Evolutionary conservation across 2,329 filamentous ascomycete genomes (phyloP), one percentile per base, ranked within the genome.

Genomic region (Aschersonia sp.): DNA sequence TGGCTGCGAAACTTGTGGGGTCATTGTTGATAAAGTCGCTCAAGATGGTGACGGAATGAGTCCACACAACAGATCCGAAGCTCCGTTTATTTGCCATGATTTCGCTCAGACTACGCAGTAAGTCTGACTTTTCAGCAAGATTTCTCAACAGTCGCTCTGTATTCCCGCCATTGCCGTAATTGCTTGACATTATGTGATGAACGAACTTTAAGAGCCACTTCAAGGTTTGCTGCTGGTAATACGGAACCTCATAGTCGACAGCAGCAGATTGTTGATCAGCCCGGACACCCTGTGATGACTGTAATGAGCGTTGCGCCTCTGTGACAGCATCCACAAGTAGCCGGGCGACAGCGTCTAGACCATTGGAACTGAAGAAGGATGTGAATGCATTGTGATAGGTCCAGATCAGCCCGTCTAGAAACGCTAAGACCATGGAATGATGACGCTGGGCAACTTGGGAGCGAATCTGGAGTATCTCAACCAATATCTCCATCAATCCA

Each of bases 21-120:
- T 98, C 92, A 60, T 97, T 96, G 66, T 99, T 94, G 57, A 99
- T 94, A 64, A 98, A 98, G 56, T 87, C 90, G 59, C 87, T 92
- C 46, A 98, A 71, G 49, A 96, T 90, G 47, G 83, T 89, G 52
- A 95, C 87, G 6, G 88, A 85, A 61, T 89, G 89, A 45, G 88
- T 95, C 92, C 92, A 99, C 5, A 97, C 87, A 50, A 92, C 83
- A 2, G 90, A 92, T 10, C 92, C 92, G 60, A 89, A 99, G 39
- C 81, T 72, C 46, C 72, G 72, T 39, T 85, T 82, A 57, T 94
- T 84, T 53, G 83, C 80, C 53, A 96, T 84, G 43, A 98, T 86
- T 39, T 81, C 75, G 47, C 86, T 81, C 46, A 99, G 73, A 49
- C 85, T 87, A 29, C 72, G 76, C 43, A 98, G 73, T 43, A 98